phyloP scores from a whole-genome alignment of 225 moss, liverwort and hornwort species.

The Pseudoscleropodium purum region DNA sequence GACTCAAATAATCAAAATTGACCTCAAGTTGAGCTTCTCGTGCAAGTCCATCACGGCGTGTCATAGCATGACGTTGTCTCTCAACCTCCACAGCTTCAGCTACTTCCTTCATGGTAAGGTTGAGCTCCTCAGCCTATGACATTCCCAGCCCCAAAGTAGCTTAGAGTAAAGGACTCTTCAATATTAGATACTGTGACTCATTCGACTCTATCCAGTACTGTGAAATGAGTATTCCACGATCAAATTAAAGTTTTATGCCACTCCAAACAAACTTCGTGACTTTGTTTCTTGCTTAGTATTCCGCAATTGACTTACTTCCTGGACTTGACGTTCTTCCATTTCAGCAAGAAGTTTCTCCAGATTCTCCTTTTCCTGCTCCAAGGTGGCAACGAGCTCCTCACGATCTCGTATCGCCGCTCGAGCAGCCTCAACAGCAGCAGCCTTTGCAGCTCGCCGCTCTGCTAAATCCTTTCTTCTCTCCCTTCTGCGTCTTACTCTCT shows the following conservation, averaged over 20 bases:
- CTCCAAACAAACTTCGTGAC: not conserved
- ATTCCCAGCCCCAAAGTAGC: not conserved
- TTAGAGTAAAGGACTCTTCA: not conserved
- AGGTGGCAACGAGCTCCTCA: slow-evolving; percentile 51
- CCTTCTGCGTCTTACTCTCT: slow-evolving; percentile 44
- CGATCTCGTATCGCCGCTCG: slow-evolving; percentile 53
- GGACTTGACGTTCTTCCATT: slow-evolving; percentile 67
- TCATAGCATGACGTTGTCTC: slow-evolving; percentile 53
- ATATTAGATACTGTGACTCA: not conserved
- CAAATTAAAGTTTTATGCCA: not conserved
- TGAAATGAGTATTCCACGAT: not conserved
- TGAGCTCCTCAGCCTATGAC: slow-evolving; percentile 56
- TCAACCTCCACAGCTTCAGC: slow-evolving; percentile 68
- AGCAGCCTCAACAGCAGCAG: slow-evolving; percentile 65
- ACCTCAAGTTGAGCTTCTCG: slow-evolving; percentile 70
- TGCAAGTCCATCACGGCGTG: slow-evolving; percentile 62
- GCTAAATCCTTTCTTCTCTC: slow-evolving; percentile 40
- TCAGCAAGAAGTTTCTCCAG: slow-evolving; percentile 59
- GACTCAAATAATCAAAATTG: not conserved
- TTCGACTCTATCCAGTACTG: not conserved
- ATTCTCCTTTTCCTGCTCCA: slow-evolving; percentile 58
- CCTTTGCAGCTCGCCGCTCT: slow-evolving; percentile 42
- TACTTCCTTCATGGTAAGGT: slow-evolving; percentile 62
- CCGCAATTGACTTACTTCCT: slow-evolving; percentile 31
- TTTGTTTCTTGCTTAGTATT: not conserved